Base-by-base conservation (phyloP, 2,329 filamentous ascomycete genomes). In the Microsporum canis region DNA sequence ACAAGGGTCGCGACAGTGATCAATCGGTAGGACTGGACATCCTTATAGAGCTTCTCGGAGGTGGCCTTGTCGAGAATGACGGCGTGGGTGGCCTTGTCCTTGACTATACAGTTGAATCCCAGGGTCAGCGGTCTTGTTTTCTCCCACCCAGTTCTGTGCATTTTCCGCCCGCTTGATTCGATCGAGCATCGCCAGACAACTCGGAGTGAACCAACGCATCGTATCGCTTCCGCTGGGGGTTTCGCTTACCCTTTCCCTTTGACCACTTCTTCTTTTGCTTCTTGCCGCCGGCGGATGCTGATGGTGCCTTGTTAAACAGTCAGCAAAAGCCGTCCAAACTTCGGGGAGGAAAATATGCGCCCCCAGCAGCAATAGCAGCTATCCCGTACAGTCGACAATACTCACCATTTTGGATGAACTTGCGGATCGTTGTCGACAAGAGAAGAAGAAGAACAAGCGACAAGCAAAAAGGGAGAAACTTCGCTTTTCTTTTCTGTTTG, bases 31-130 rank as follows among this genome's bases (percentile, higher is more conserved):
- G 94, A 96, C 82, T 97, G 94, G 74, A 99, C 95, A 86, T 99
- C 94, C 85, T 99, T 99, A 85, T 96, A 88, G 79, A 99, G 91
- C 85, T 95, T 96, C 82, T 99, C 94, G 71, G 88, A 88, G 76
- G 88, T 96, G 81, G 83, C 77, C 87, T 99, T 99, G 85, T 99
- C 94, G 82, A 99, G 90, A 77, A 97, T 84, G 80, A 99, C 94
- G 80, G 76, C 89, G 86, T 99, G 94, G 80, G 97, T 88, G 81
- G 94, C 92, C 91, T 99, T 99, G 87, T 99, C 94, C 94, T 99
- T 99, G 84, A 99, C 94, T 91, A 79, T 83, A 68, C n/a, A 14
- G 36, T 61, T 47, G 61, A 64, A 67, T 23, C 17, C 17, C 17
- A 23, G n/a, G 14, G 17, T 72, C 62, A 70, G 68, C 64, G 33